Percentiles rank a stretch among this genome's conserved stretches.
These are phyloP conservation scores for Corynascus novoguineensis DNA, from an alignment of 495 filamentous ascomycete genomes.

Conservation along the genomic window DNA sequence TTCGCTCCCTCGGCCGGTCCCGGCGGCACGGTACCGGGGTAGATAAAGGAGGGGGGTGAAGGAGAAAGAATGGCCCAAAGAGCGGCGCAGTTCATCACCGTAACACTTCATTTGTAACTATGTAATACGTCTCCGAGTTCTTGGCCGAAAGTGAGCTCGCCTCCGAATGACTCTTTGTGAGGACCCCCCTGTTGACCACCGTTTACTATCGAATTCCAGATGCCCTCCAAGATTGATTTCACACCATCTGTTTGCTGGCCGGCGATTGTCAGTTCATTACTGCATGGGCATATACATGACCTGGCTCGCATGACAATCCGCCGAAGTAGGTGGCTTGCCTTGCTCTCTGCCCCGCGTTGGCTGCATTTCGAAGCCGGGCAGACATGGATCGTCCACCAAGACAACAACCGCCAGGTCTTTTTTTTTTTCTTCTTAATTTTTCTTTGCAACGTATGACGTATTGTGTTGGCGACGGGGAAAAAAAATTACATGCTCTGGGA, in stretches of 20 bases:
- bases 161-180: too few species aligned
- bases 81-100: background rate
- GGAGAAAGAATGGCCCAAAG: background rate
- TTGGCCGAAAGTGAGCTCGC: too few species aligned
- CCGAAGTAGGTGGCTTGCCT: background rate
- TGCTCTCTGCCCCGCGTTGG: too few species aligned
- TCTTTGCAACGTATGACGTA: background rate
- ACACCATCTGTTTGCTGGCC: too few species aligned
- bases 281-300: too few species aligned
- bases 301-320: slow-evolving; percentile 8
- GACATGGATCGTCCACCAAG: too few species aligned
- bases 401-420: too few species aligned
- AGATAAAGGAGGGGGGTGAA: slow-evolving; percentile 2
- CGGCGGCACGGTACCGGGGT: background rate
- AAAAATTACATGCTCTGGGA: background rate
- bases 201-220: too few species aligned
- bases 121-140: too few species aligned
- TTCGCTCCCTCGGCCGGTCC: background rate
- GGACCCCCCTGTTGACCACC: too few species aligned
- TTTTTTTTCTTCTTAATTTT: background rate
- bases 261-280: too few species aligned
- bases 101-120: background rate
- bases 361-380: background rate
- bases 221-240: background rate
- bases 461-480: background rate